phyloP scores from a whole-genome alignment of 148 eudicot genomes.

The Dysphania ambrosioides region DNA sequence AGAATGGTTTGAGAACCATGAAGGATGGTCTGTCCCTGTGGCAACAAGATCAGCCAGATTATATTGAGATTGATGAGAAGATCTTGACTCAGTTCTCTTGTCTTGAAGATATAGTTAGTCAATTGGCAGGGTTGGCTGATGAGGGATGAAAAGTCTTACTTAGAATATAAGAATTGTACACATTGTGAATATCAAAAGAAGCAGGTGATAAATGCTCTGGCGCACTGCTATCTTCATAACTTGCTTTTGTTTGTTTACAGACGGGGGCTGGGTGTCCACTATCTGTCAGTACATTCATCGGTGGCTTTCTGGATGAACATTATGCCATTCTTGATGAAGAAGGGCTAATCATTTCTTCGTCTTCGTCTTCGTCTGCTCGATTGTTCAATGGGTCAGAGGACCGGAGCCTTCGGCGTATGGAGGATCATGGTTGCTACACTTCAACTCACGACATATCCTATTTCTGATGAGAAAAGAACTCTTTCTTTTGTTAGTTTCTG shows the following conservation, averaged over 20 bases:
- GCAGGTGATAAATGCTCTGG: neutral
- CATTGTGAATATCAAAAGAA: neutral
- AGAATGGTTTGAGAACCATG: conserved; percentile 66
- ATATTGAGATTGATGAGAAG: conserved; percentile 42
- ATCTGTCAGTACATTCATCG: neutral
- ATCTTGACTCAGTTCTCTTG: conserved; percentile 49
- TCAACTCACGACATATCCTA: neutral
- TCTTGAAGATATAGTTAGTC: conserved; percentile 59
- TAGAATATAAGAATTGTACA: neutral
- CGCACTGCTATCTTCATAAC: neutral
- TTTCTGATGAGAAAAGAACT: neutral
- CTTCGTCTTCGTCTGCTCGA: neutral
- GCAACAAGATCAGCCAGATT: conserved; percentile 45
- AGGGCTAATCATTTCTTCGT: neutral
- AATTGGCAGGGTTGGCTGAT: conserved; percentile 52
- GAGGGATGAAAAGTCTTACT: conserved; percentile 21
- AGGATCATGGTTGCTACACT: neutral
- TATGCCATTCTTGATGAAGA: neutral
- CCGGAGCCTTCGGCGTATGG: neutral
- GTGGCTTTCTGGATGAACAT: neutral
- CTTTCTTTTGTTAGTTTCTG: neutral
- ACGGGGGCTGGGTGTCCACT: neutral
- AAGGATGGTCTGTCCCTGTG: conserved; percentile 59
- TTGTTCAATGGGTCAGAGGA: neutral
- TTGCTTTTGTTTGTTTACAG: neutral